Conservation (phyloP, 2,329 filamentous ascomycete genomes). For the Aspergillus phoenicis region DNA sequence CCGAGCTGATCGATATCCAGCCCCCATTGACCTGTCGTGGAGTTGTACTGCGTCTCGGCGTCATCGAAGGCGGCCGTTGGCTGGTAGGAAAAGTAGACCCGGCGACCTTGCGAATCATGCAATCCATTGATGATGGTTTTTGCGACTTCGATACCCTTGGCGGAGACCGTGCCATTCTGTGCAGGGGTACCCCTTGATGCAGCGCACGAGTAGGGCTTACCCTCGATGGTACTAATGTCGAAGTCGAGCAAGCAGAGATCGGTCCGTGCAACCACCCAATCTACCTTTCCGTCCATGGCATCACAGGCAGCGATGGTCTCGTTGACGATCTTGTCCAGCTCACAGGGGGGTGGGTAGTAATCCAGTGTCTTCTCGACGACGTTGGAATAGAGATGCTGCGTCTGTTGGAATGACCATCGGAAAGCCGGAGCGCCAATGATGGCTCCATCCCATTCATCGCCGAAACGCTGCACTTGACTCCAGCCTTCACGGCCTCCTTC, state of each 20-base stretch:
- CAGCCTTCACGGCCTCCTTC: constrained; percentile 57
- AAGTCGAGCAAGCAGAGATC: constrained; percentile 53
- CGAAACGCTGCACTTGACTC: constrained; percentile 56
- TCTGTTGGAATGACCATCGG: constrained; percentile 49
- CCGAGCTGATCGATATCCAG: constrained; percentile 37
- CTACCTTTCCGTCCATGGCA: constrained; percentile 56
- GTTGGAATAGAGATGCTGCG: constrained; percentile 44
- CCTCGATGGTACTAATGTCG: constrained; percentile 51
- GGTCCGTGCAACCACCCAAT: constrained; percentile 56
- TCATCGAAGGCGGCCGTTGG: constrained; percentile 34
- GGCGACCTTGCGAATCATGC: constrained; percentile 44
- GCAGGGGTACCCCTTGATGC: constrained; percentile 32
- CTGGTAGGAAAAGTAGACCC: constrained; percentile 44
- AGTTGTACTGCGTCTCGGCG: constrained; percentile 31
- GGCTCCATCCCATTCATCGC: constrained; percentile 52
- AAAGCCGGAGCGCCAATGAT: constrained; percentile 52
- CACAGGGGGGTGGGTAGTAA: constrained; percentile 47
- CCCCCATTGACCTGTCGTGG: constrained; percentile 33
- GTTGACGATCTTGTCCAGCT: constrained; percentile 47
- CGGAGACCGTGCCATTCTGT: constrained; percentile 36
- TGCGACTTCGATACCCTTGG: constrained; percentile 36
- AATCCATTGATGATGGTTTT: constrained; percentile 44
- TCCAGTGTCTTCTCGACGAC: constrained; percentile 44
- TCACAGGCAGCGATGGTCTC: constrained; percentile 59
- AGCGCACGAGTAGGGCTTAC: constrained; percentile 49